Conservation (phyloP, 2,329 filamentous ascomycete genomes). For the Atkinsonella texensis region DNA sequence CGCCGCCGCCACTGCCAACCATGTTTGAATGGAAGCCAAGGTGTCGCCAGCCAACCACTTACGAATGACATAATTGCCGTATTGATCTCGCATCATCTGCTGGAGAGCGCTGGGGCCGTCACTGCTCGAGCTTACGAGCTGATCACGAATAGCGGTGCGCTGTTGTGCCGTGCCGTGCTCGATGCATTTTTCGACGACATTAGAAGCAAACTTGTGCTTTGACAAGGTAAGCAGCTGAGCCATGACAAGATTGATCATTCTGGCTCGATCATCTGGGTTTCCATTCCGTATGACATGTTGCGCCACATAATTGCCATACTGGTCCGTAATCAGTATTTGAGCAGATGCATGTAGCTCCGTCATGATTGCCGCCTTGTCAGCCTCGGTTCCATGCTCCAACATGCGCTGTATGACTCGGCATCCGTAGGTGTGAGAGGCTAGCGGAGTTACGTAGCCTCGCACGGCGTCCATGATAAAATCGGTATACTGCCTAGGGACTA, state of each 20-base stretch:
- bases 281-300: constrained; percentile 84
- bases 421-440: constrained; percentile 73
- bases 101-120: constrained; percentile 61
- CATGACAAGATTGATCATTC: constrained; percentile 63
- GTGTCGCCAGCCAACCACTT: constrained; percentile 28
- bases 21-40: too few species aligned
- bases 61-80: constrained; percentile 95
- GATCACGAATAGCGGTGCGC: constrained; percentile 53
- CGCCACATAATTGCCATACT: constrained; percentile 92
- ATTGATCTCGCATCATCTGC: constrained; percentile 77
- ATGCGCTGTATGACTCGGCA: constrained; percentile 91
- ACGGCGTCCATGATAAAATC: constrained; percentile 78
- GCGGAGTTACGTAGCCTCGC: constrained; percentile 57
- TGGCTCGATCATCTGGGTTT: constrained; percentile 55
- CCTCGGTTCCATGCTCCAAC: constrained; percentile 67
- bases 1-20: too few species aligned
- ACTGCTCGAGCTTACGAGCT: constrained; percentile 45
- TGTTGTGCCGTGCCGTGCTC: constrained; percentile 57
- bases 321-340: constrained; percentile 63
- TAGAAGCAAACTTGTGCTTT: constrained; percentile 94
- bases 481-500: constrained; percentile 62
- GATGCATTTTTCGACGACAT: constrained; percentile 92
- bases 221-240: constrained; percentile 62
- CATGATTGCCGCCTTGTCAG: constrained; percentile 61
- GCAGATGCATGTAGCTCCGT: constrained; percentile 66